Base-by-base conservation (phyloP, 1,284 basidiomycete genomes). In the Entoloma clypeatum region DNA sequence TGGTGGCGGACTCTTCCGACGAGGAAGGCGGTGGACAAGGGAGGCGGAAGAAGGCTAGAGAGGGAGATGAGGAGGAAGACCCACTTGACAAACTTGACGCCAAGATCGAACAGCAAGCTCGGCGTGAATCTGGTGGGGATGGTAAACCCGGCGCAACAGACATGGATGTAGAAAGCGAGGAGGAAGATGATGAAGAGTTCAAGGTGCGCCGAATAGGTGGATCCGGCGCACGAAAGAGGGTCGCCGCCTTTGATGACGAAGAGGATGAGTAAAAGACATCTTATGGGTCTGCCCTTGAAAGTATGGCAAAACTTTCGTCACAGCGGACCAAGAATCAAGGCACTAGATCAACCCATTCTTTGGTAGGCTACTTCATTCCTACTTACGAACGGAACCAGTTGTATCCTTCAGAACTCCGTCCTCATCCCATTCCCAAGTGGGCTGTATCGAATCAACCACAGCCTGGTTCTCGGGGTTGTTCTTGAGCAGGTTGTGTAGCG, bases 381-480 rank as follows among this genome's bases (percentile, higher is more conserved):
- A 55, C 33, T 38, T 48, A 44, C 38, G 50, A 36, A 53, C 54
- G 40, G 55, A 55, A 19, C 55, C 51, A 25, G 51, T 44, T 17
- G 49, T 49, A 33, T 74, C 66, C 47, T 64, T 65, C 36, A 82
- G 53, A 39, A 76, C 67, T 11, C 81, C 81, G 43, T 75, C 65
- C 46, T 80, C 74, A 45, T 77, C 78, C 67, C 76, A 79, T 45
- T 68, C 64, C 43, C 68, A 67, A 27, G 69, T 63, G 32, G 84
- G 86, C 54, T 81, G 77, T 50, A 92, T 78, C 44, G 75, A 72
- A 41, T 81, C 72, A 31, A 96, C 83, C 32, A 89, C 69, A 2
- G 72, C 75, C 64, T 95, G 90, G 54, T 91, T 95, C 46, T 80
- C 84, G 11, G 63, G 51, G 57, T 94, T 95, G 29, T 73, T 69